A percentile compares a stretch with the other conserved stretches of the same genome.
These are phyloP conservation scores for Obba rivulosa DNA, from an alignment of 768 basidiomycete genomes.

Conservation along the genomic window DNA sequence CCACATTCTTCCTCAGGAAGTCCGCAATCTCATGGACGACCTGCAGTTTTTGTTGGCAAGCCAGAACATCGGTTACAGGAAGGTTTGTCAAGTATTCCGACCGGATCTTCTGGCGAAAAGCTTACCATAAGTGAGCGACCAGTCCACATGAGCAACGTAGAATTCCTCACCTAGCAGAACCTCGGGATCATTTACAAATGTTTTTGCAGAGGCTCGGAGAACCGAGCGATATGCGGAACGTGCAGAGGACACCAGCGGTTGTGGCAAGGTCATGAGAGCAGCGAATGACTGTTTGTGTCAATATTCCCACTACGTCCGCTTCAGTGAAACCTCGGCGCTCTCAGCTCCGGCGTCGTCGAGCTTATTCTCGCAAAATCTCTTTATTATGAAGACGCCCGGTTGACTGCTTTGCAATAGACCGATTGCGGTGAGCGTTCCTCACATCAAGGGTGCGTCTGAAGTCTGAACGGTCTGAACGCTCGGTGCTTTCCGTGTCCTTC, in stretches of 20 bases:
- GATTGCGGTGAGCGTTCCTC: too few species aligned
- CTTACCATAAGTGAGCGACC: conserved; percentile 32
- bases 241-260: conserved; percentile 51
- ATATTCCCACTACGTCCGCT: too few species aligned
- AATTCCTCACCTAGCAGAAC: conserved; percentile 18
- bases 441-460: too few species aligned
- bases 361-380: too few species aligned
- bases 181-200: conserved; percentile 52
- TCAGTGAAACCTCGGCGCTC: too few species aligned
- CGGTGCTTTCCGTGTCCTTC: too few species aligned
- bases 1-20: conserved; percentile 76
- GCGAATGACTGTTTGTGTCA: too few species aligned
- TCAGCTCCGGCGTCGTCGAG: too few species aligned
- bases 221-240: conserved; percentile 72
- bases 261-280: conserved; percentile 23
- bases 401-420: too few species aligned
- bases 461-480: too few species aligned
- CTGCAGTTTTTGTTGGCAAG: conserved; percentile 49
- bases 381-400: too few species aligned
- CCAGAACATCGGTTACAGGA: conserved; percentile 37
- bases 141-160: conserved; percentile 1
- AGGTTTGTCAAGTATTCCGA: conserved; percentile 43
- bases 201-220: conserved; percentile 58
- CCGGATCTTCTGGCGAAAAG: conserved; percentile 70
- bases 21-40: conserved; percentile 68